These are phyloP conservation scores for Sarcomyxa edulis DNA, from an alignment of 768 basidiomycete species.

Conservation along the genomic window DNA sequence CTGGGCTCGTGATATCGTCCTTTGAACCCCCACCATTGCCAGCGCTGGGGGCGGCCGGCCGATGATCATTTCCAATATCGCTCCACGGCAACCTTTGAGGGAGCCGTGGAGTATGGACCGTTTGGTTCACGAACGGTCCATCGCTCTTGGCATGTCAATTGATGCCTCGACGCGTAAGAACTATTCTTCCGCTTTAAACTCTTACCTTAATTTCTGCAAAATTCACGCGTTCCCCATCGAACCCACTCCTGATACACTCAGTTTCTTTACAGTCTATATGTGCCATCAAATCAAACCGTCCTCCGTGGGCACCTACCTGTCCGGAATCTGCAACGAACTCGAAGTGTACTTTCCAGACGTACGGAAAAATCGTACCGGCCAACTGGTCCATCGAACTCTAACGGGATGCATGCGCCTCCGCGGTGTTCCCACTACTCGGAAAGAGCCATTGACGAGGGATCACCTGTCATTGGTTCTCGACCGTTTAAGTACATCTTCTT, in stretches of 20 bases:
- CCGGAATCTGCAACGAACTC: constrained; percentile 16
- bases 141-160: constrained; percentile 18
- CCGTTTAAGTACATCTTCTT: background rate
- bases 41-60: constrained; percentile 14
- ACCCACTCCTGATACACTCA: constrained; percentile 22
- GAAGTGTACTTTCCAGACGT: constrained; percentile 15
- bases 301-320: constrained; percentile 17
- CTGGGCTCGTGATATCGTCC: background rate
- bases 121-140: constrained; percentile 19
- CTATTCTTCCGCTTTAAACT: constrained; percentile 21
- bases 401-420: constrained; percentile 6
- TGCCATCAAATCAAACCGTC: constrained; percentile 16
- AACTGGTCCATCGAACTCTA: constrained; percentile 10
- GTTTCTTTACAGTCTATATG: constrained; percentile 24
- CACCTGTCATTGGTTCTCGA: constrained; percentile 6
- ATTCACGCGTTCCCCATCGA: constrained; percentile 16
- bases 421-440: background rate
- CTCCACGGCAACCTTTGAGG: constrained; percentile 22
- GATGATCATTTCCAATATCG: constrained; percentile 6
- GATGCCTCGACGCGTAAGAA: constrained; percentile 7
- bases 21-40: constrained; percentile 17
- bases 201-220: constrained; percentile 18
- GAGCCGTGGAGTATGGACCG: constrained; percentile 25
- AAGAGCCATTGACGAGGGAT: constrained; percentile 7
- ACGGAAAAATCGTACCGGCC: background rate